Evolutionary conservation across 106 monocot genomes (phyloP), one percentile per base, ranked within the genome.

Genomic region (Apostasia ramifera): DNA sequence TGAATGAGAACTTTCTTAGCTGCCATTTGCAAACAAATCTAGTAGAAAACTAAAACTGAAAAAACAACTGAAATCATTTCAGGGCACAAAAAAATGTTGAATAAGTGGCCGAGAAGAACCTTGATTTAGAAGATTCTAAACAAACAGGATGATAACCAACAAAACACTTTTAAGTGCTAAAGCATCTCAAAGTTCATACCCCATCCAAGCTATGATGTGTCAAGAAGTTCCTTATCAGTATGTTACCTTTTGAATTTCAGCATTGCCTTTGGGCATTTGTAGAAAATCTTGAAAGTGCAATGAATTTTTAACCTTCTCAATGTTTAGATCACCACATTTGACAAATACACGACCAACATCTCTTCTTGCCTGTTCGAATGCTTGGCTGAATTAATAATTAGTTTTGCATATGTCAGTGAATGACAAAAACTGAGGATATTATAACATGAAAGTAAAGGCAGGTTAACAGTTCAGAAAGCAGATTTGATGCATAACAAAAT

Each of bases 301-400:
- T 3, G 89, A 97, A 26, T 72, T 68, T 72, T 81, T 84, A 59
- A 92, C 77, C 81, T 87, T 92, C 76, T 89, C 89, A 12, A 87
- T 61, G 61, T 85, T 78, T 63, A 72, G 38, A 47, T 82, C 82
- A 26, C 83, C 92, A 71, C 68, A 75, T 66, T 72, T 81, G n/a
- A 61, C 77, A 78, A 98, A 97, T 63, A 98, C 67, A 61, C 61
- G 47, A 8, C 83, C 79, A 38, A 70, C 75, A 70, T 90, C 87
- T 78, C 70, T 89, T 72, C 67, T 76, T 55, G 92, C 89, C 47
- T 83, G 84, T 61, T 87, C 82, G 79, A 92, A 98, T 56, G 82
- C 95, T 77, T 77, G 68, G 45, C 92, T 97, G 92, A 69, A 77
- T 51, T 69, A 45, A 72, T 57, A 81, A 75, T 50, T 57, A 81